phyloP scores from a whole-genome alignment of 139 green algal species.

The Chlamydomonas schloesseri region DNA sequence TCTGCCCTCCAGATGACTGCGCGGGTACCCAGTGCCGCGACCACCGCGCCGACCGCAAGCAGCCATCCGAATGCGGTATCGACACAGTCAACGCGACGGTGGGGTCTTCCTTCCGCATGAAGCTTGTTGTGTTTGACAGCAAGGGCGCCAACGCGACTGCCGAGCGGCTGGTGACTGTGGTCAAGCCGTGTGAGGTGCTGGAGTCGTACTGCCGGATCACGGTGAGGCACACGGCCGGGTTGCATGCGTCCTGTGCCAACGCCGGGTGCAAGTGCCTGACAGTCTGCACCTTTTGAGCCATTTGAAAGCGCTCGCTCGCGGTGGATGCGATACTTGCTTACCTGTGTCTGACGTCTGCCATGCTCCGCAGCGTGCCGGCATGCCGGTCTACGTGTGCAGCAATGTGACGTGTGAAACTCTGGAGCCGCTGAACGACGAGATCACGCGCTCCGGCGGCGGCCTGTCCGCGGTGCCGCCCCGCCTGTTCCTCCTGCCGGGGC shows the following conservation, averaged over 20 bases:
- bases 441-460: background rate
- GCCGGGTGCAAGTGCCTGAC: too few relatives aligned
- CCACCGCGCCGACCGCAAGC: constrained; percentile 7
- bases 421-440: background rate
- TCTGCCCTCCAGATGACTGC: background rate
- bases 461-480: background rate
- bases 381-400: background rate
- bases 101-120: background rate
- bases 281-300: too few relatives aligned
- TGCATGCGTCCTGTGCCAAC: too few relatives aligned
- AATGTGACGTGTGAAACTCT: background rate
- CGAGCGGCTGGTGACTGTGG: background rate
- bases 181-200: background rate
- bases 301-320: too few relatives aligned
- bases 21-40: background rate
- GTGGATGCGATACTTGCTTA: too few relatives aligned
- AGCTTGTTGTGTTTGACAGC: background rate
- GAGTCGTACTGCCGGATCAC: background rate
- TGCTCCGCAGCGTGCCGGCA: too few relatives aligned
- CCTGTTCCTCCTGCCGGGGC: background rate
- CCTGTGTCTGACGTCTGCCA: too few relatives aligned
- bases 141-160: background rate
- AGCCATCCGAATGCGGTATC: constrained; percentile 7
- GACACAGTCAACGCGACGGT: background rate
- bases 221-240: too few relatives aligned